Base-by-base conservation (phyloP, 768 basidiomycete species). In the Auriscalpium microsporum region DNA sequence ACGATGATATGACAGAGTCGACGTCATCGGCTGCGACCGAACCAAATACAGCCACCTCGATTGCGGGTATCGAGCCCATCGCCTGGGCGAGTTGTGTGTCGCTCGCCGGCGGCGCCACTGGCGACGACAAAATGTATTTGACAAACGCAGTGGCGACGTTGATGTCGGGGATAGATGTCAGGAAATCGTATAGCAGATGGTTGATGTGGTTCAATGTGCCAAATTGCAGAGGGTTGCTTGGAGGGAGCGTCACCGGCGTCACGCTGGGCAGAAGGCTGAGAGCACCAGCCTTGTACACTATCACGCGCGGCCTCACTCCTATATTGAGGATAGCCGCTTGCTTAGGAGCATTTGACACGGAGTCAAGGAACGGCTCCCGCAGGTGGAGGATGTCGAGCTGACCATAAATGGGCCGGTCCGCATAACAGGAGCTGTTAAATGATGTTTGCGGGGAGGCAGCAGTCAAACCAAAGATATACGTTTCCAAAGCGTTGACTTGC, bases 21-120 rank as follows among this genome's bases (percentile, higher is more conserved):
- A 83, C 64, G 62, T 86, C 84, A 3, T 74, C 59, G 16, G 77
- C 72, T 13, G 65, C 62, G 23, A 86, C 65, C 13, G 75, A 69
- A 7, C 84, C 84, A 63, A 86, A 85, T n/a, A 86, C 62, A 1
- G 82, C 83, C 4, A 84, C 80, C 66, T 85, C 84, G 37, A 87
- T 62, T 1, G 69, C 57, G 21, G 83, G 84, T 46, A 86, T 68
- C 1, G 69, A 63, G 10, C 72, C 58, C n/a, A 83, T 61, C 3
- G 73, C 69, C 51, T 68, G 62, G 53, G 69, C 73, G 6, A 82
- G 67, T 13, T 67, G 42, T 10, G 78, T 72, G 23, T 70, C 62
- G 17, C 67, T 67, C 4, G 70, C 60, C 4, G 81, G 79, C 8
- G 81, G 78, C 10, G 69, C 65, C 13, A 70, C 67, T 10, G 67